These are phyloP conservation scores for Hypoxylon sp. DNA, from an alignment of 2,329 filamentous ascomycete genomes.

Conservation along the genomic window DNA sequence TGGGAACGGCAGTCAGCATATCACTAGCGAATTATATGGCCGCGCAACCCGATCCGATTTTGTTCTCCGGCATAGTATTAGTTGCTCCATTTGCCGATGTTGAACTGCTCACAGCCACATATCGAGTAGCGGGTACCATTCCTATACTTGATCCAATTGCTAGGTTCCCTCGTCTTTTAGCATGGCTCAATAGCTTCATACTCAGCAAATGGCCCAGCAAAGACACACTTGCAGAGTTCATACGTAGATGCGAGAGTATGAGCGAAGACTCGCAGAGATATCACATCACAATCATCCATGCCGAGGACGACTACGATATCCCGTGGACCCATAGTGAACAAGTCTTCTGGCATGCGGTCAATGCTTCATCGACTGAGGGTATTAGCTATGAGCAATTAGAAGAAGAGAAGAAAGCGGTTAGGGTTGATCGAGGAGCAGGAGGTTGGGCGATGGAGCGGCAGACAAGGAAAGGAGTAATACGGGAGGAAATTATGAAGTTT, in stretches of 20 bases:
- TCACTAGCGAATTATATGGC: slow-evolving; percentile 47
- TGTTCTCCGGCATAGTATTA: slow-evolving; percentile 64
- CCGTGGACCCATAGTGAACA: slow-evolving; percentile 59
- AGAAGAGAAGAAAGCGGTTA: slow-evolving; percentile 51
- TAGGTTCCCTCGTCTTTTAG: slow-evolving; percentile 55
- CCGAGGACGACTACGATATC: slow-evolving; percentile 61
- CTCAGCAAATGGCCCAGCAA: slow-evolving; percentile 61
- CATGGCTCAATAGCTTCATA: slow-evolving; percentile 51
- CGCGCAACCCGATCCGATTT: slow-evolving; percentile 45
- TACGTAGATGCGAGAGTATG: slow-evolving; percentile 49
- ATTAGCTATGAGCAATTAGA: slow-evolving; percentile 57
- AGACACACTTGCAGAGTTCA: slow-evolving; percentile 56
- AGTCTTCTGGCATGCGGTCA: slow-evolving; percentile 62
- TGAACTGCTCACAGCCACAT: slow-evolving; percentile 62
- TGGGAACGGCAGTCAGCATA: slow-evolving; percentile 60
- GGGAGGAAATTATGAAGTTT: slow-evolving; percentile 63
- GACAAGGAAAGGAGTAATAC: slow-evolving; percentile 57
- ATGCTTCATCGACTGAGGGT: slow-evolving; percentile 51
- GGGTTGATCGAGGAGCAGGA: slow-evolving; percentile 54
- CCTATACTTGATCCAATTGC: slow-evolving; percentile 63
- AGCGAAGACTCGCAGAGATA: slow-evolving; percentile 44
- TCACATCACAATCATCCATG: slow-evolving; percentile 58
- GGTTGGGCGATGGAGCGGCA: slow-evolving; percentile 60
- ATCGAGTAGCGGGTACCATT: slow-evolving; percentile 62
- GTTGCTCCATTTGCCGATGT: slow-evolving; percentile 66